Conservation (phyloP, 73 alveolate species). For the Symbiodinium natans region DNA sequence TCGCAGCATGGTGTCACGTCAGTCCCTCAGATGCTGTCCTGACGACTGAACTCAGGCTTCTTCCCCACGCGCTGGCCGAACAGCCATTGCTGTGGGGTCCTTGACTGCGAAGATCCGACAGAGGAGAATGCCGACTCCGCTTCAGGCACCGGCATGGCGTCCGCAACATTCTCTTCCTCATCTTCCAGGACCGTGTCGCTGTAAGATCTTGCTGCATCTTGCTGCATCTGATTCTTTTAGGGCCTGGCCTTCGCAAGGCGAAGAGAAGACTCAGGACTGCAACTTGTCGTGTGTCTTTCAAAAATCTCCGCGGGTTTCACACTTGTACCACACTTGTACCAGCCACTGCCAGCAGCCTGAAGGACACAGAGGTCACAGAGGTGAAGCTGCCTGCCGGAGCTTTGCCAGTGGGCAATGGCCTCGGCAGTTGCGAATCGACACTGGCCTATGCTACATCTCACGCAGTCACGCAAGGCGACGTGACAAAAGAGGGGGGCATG, state of each 20-base stretch:
- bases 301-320: not conserved
- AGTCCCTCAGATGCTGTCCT: too few species aligned
- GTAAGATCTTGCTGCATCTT: not conserved
- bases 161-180: not conserved
- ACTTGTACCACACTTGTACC: not conserved
- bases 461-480: conserved; percentile 22
- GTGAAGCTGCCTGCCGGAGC: conserved; percentile 70
- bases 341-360: not conserved
- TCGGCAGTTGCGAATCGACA: not conserved
- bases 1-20: too few species aligned
- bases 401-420: conserved; percentile 21
- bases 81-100: not conserved
- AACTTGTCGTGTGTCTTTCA: not conserved
- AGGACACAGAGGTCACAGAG: not conserved
- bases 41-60: not conserved
- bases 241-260: not conserved
- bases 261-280: not conserved
- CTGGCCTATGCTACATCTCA: too few species aligned
- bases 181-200: too few species aligned
- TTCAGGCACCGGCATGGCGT: not conserved
- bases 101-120: not conserved
- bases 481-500: conserved; percentile 70
- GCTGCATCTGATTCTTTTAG: not conserved
- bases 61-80: not conserved
- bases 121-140: not conserved